A percentile compares a stretch with the other conserved stretches of the same genome.
Conservation (phyloP, 768 basidiomycete genomes). For the Tephrocybe rancida region DNA sequence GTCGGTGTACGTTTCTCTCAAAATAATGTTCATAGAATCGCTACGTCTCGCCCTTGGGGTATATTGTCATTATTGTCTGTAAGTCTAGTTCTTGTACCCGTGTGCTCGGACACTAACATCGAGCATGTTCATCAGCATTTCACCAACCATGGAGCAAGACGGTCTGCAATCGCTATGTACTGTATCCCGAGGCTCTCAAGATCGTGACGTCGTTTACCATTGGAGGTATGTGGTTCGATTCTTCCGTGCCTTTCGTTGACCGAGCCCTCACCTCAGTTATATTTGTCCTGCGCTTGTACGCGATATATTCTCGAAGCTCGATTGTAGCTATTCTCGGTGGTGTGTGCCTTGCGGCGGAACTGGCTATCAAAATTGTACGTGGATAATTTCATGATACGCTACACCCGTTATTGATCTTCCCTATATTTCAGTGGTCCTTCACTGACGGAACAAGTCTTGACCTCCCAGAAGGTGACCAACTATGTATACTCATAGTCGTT, state of each 20-base stretch:
- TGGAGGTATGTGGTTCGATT: constrained; percentile 23
- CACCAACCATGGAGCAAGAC: constrained; percentile 33
- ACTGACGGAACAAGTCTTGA: constrained; percentile 33
- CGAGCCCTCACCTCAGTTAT: not conserved
- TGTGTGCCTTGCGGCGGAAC: constrained; percentile 23
- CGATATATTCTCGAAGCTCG: constrained; percentile 25
- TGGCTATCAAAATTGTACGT: constrained; percentile 34
- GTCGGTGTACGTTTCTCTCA: not conserved
- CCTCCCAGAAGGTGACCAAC: constrained; percentile 28
- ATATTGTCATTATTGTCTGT: constrained; percentile 37
- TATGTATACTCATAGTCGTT: not conserved
- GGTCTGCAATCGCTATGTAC: constrained; percentile 33
- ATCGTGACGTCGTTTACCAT: constrained; percentile 31
- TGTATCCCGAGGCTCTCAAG: constrained; percentile 38
- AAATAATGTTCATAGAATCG: constrained; percentile 28
- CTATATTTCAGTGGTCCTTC: constrained; percentile 34
- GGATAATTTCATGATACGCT: not conserved
- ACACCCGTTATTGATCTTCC: not conserved
- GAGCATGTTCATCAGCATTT: constrained; percentile 24
- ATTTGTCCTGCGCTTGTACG: constrained; percentile 7
- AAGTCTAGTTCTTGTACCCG: constrained; percentile 17
- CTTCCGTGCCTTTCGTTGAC: not conserved
- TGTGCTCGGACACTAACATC: not conserved
- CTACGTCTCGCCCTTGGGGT: constrained; percentile 36
- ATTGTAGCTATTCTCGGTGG: constrained; percentile 20